A percentile compares a stretch with the other conserved stretches of the same genome.
These are phyloP conservation scores for Aspergillus chevalieri DNA, from an alignment of 2,329 filamentous ascomycete genomes.

Conservation along the genomic window DNA sequence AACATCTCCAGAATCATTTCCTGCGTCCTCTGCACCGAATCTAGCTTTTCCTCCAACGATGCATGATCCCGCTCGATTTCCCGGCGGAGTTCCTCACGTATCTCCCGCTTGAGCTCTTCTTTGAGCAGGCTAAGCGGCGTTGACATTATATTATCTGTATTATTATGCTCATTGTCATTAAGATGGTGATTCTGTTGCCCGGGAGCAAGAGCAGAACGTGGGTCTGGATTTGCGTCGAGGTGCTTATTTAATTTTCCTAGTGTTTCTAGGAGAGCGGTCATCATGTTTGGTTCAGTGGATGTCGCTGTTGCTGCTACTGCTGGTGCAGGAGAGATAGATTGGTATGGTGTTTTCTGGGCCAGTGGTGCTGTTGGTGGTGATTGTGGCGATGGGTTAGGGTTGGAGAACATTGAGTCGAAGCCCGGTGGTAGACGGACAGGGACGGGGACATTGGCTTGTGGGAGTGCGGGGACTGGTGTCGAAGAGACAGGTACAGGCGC, in stretches of 20 bases:
- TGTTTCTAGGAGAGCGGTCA: slow-evolving; percentile 31
- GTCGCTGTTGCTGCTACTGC: slow-evolving; percentile 6
- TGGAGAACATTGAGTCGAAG: slow-evolving; percentile 35
- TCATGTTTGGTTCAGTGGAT: slow-evolving; percentile 12
- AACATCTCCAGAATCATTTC: slow-evolving; percentile 38
- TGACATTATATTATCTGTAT: not conserved
- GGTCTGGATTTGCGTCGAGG: slow-evolving; percentile 21
- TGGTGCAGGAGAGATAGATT: slow-evolving; percentile 5
- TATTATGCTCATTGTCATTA: not conserved
- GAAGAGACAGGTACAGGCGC: not conserved
- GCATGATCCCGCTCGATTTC: slow-evolving; percentile 29
- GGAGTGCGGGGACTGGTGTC: not conserved
- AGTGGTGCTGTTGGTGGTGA: slow-evolving; percentile 3
- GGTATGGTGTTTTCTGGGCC: slow-evolving; percentile 6
- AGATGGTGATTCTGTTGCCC: not conserved
- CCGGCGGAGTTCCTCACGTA: slow-evolving; percentile 26
- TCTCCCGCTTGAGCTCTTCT: slow-evolving; percentile 28
- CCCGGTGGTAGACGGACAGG: slow-evolving; percentile 30
- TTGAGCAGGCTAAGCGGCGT: slow-evolving; percentile 16
- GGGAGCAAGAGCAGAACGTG: slow-evolving; percentile 13
- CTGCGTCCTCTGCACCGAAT: slow-evolving; percentile 34
- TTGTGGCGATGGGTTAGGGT: slow-evolving; percentile 1
- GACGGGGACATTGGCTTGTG: slow-evolving; percentile 9
- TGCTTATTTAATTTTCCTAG: slow-evolving; percentile 33
- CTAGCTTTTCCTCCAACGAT: slow-evolving; percentile 30